Conservation (phyloP, 2,329 filamentous ascomycete species). For the Colletotrichum lupini region DNA sequence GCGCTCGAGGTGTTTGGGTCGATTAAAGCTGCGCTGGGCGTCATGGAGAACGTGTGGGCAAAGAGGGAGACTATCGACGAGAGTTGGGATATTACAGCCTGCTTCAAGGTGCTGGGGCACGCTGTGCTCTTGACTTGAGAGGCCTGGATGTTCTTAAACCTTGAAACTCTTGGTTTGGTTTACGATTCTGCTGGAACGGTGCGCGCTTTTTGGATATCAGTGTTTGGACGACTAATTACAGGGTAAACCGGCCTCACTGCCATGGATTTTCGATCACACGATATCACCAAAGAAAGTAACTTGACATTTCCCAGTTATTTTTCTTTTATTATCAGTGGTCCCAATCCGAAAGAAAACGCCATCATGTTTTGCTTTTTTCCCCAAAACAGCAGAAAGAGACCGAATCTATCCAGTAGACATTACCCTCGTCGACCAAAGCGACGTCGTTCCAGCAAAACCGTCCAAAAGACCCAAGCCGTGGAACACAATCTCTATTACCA, state of each 20-base stretch:
- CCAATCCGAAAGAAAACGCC: neutral
- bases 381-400: neutral
- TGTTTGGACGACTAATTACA: neutral
- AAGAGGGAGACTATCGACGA: slow-evolving; percentile 51
- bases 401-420: slow-evolving; percentile 35
- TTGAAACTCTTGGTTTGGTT: too few relatives aligned
- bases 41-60: slow-evolving; percentile 61
- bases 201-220: neutral
- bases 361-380: neutral
- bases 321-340: slow-evolving; percentile 4
- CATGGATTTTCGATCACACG: neutral
- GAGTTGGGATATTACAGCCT: slow-evolving; percentile 56
- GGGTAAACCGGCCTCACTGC: neutral
- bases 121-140: slow-evolving; percentile 51
- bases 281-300: neutral
- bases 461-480: neutral
- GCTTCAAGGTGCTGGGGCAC: slow-evolving; percentile 53
- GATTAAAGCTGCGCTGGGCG: slow-evolving; percentile 51
- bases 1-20: slow-evolving; percentile 58
- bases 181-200: neutral
- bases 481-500: slow-evolving; percentile 17
- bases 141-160: too few relatives aligned
- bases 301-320: neutral
- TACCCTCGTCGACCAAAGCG: slow-evolving; percentile 1
- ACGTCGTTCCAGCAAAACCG: neutral